phyloP scores from a whole-genome alignment of 768 basidiomycete genomes.

The Coprinopsis strossmayeri region DNA sequence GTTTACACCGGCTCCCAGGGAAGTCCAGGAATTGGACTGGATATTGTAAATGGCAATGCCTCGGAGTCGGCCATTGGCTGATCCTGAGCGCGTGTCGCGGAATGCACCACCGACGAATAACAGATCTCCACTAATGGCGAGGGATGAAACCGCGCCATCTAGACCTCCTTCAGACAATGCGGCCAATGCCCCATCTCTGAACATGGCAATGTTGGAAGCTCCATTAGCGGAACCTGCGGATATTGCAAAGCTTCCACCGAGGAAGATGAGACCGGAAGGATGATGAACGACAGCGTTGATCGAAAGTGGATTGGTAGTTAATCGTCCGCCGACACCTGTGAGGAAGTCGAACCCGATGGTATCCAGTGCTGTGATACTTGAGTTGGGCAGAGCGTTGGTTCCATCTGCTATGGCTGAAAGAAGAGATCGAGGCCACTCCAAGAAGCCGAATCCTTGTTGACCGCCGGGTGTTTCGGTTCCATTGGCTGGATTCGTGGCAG shows the following conservation, averaged over 20 bases:
- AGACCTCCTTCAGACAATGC: constrained; percentile 62
- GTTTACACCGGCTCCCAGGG: constrained; percentile 69
- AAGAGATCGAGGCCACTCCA: constrained; percentile 75
- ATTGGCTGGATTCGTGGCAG: constrained; percentile 25
- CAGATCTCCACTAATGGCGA: constrained; percentile 54
- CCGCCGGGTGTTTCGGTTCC: constrained; percentile 25
- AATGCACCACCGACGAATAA: constrained; percentile 90
- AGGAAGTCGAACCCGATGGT: constrained; percentile 54
- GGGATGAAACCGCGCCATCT: constrained; percentile 68
- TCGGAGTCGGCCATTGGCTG: constrained; percentile 44
- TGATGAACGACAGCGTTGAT: constrained; percentile 60
- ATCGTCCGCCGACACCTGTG: constrained; percentile 47
- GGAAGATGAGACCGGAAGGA: constrained; percentile 55
- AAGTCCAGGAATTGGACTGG: constrained; percentile 53
- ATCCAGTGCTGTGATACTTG: constrained; percentile 65
- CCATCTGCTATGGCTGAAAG: constrained; percentile 42
- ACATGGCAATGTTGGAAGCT: constrained; percentile 66
- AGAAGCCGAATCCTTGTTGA: constrained; percentile 70
- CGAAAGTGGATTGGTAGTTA: constrained; percentile 29
- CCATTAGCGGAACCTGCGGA: constrained; percentile 48
- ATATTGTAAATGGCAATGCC: constrained; percentile 73
- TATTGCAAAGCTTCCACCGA: constrained; percentile 74
- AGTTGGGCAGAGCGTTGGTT: constrained; percentile 55
- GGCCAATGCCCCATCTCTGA: constrained; percentile 51
- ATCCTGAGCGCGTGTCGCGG: constrained; percentile 52